Conservation (phyloP, 106 monocot genomes). For the Xerophyta viscosa region DNA sequence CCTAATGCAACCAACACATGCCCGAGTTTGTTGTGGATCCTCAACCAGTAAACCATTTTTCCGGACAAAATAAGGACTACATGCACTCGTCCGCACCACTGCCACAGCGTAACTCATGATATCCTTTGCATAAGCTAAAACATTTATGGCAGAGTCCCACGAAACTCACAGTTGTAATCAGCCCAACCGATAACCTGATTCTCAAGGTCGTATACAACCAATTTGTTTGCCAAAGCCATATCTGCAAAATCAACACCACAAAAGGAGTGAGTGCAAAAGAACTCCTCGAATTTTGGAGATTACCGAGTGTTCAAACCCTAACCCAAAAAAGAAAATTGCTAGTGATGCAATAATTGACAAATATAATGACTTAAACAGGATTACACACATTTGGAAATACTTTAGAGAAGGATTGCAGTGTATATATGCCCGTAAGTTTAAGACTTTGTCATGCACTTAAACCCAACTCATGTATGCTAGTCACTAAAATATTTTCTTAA, state of each 20-base stretch:
- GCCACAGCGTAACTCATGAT: not conserved
- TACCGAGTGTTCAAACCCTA: not conserved
- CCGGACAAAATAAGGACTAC: too few species aligned
- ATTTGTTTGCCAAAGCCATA: constrained; percentile 63
- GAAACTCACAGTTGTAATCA: constrained; percentile 60
- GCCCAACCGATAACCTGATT: constrained; percentile 74
- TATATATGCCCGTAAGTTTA: too few species aligned
- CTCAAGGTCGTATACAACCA: constrained; percentile 71
- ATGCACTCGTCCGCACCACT: not conserved
- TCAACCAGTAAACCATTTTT: too few species aligned
- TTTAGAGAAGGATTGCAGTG: too few species aligned
- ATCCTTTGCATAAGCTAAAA: not conserved
- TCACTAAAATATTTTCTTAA: too few species aligned
- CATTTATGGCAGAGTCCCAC: not conserved
- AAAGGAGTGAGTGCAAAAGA: not conserved
- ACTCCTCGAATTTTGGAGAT: not conserved
- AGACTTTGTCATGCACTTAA: too few species aligned
- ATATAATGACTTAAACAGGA: too few species aligned
- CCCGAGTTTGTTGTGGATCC: too few species aligned
- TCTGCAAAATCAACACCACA: constrained; percentile 29
- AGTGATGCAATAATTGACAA: not conserved
- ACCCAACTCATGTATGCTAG: too few species aligned
- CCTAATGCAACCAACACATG: too few species aligned
- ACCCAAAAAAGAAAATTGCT: not conserved
- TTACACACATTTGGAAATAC: too few species aligned